Evolutionary conservation across 2,329 filamentous ascomycete species (phyloP).

Genomic region (Beauveria bassiana): DNA sequence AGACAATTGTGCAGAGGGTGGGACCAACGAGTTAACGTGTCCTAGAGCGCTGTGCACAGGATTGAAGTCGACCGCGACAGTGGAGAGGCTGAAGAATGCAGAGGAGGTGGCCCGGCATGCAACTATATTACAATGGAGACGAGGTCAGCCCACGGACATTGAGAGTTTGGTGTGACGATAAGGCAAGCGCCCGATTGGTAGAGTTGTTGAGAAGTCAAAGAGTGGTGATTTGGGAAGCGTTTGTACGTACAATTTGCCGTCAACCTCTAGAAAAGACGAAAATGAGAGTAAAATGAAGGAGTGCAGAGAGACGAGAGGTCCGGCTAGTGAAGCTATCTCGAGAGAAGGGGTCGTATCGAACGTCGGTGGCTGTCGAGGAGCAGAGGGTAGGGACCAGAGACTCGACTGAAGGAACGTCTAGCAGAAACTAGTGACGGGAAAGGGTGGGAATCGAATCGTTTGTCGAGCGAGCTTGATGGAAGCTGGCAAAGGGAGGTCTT

Average conservation of each 20-base stretch:
- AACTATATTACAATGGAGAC: conserved; percentile 20
- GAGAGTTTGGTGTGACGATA: conserved; percentile 30
- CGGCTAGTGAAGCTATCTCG: conserved; percentile 1
- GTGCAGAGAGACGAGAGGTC: not conserved
- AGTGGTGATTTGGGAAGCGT: conserved; percentile 22
- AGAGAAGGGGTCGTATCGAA: not conserved
- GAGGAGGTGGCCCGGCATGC: conserved; percentile 28
- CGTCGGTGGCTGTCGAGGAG: not conserved
- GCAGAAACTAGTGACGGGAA: conserved; percentile 9
- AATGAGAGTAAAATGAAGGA: conserved; percentile 10
- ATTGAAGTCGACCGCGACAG: conserved; percentile 35
- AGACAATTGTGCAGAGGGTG: conserved; percentile 41
- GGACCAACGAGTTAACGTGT: conserved; percentile 61
- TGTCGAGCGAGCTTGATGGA: conserved; percentile 3
- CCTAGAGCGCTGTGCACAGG: conserved; percentile 42
- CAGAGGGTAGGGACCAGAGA: not conserved
- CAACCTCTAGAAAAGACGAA: conserved; percentile 12
- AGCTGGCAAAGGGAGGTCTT: conserved; percentile 12
- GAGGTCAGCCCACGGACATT: conserved; percentile 20
- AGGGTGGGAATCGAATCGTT: conserved; percentile 4
- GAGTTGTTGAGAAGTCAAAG: conserved; percentile 22
- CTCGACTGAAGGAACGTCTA: conserved; percentile 3
- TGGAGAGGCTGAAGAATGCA: conserved; percentile 31
- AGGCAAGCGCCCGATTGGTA: conserved; percentile 15
- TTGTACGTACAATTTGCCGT: conserved; percentile 34